Evolutionary conservation across 2,329 filamentous ascomycete species (phyloP).

Genomic region (Apiospora sp.): DNA sequence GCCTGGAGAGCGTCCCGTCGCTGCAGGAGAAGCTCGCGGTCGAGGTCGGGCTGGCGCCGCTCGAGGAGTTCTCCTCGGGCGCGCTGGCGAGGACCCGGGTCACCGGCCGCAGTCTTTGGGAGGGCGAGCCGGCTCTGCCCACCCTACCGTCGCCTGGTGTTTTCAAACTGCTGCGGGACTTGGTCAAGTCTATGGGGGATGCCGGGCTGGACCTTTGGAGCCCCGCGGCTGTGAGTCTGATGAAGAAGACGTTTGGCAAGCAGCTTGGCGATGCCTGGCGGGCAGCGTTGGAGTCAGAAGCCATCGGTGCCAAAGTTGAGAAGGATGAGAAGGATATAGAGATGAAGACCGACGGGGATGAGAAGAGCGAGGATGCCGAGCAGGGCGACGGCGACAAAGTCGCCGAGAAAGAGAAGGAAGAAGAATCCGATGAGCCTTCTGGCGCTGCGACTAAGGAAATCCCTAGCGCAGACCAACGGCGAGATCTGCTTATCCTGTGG

Average conservation of each 20-base stretch:
- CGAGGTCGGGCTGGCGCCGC: conserved; percentile 57
- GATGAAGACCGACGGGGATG: conserved; percentile 27
- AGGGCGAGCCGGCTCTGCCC: conserved; percentile 77
- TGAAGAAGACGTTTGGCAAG: conserved; percentile 67
- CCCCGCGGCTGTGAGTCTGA: conserved; percentile 64
- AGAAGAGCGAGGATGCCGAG: conserved; percentile 26
- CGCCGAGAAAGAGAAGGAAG: conserved; percentile 29
- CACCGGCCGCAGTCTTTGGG: conserved; percentile 77
- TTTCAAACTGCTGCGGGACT: conserved; percentile 74
- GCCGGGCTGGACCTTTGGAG: conserved; percentile 86
- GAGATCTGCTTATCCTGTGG: conserved; percentile 65
- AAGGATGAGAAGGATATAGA: conserved; percentile 28
- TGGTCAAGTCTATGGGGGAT: conserved; percentile 73
- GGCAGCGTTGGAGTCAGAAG: conserved; percentile 44
- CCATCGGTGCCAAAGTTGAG: conserved; percentile 29
- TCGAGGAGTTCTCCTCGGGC: conserved; percentile 56
- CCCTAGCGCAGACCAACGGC: conserved; percentile 39
- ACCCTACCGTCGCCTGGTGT: conserved; percentile 78
- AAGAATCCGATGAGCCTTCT: conserved; percentile 12
- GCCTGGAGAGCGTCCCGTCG: conserved; percentile 65
- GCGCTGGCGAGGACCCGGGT: conserved; percentile 57
- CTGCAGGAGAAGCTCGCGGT: conserved; percentile 70
- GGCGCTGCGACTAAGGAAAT: conserved; percentile 3
- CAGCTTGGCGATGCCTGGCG: conserved; percentile 60
- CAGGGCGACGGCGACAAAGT: conserved; percentile 27